A percentile compares a stretch with the other conserved stretches of the same genome.
These are phyloP conservation scores for Pseudonitzschia multistriata DNA, from an alignment of 108 stramenopile genomes.

Conservation along the genomic window DNA sequence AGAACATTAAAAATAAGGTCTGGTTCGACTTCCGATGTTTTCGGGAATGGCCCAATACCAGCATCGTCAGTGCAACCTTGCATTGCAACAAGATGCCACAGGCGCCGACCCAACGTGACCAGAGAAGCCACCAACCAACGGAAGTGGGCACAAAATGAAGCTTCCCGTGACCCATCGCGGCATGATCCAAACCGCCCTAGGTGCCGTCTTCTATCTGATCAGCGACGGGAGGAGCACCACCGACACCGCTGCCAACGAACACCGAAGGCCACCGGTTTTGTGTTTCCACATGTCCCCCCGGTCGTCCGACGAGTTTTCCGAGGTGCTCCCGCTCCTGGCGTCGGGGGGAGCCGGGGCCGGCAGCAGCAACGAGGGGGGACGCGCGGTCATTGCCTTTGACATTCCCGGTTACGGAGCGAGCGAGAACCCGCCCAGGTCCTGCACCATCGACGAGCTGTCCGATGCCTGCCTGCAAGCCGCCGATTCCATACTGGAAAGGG, in stretches of 20 bases:
- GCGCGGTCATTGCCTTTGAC: constrained; percentile 30
- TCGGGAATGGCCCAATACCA: no score
- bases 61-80: no score
- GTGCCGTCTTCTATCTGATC: constrained; percentile 17
- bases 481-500: constrained; percentile 5
- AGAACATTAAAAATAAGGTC: no score
- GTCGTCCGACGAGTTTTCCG: constrained; percentile 36
- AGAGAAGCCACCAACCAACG: no score
- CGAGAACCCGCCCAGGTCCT: constrained; percentile 23
- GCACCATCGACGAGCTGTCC: constrained; percentile 31
- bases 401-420: constrained; percentile 23
- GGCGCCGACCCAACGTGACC: no score
- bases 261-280: constrained; percentile 19
- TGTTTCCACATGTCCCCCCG: constrained; percentile 32
- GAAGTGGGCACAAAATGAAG: constrained; percentile 11
- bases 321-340: constrained; percentile 29
- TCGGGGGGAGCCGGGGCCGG: not conserved
- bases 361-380: not conserved
- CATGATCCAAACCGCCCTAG: constrained; percentile 25
- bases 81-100: no score
- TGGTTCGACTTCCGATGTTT: no score
- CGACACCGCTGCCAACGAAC: no score
- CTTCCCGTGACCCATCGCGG: constrained; percentile 7
- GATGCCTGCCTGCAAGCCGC: constrained; percentile 34
- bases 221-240: constrained; percentile 15